A percentile compares a stretch with the other conserved stretches of the same genome.
Evolutionary conservation across 2,329 filamentous ascomycete species (phyloP).

Genomic region (Neofusicoccum sp.): DNA sequence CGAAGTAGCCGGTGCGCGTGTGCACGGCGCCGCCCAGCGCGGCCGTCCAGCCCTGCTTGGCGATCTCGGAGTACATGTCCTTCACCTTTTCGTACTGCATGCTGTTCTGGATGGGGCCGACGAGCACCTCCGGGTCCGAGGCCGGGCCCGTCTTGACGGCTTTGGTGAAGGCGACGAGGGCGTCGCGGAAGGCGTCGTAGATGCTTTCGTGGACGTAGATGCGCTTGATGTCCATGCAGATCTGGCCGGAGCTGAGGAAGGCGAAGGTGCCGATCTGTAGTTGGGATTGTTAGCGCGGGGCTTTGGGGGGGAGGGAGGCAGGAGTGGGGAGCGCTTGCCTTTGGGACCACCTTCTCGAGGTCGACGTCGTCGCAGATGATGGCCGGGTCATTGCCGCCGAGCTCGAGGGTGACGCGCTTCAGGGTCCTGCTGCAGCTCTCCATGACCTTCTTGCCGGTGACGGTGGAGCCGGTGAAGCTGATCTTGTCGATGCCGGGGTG

Average conservation of each 20-base stretch:
- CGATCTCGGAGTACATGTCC: constrained; percentile 58
- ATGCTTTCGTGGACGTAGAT: constrained; percentile 64
- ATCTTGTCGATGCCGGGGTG: constrained; percentile 65
- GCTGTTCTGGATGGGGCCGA: constrained; percentile 65
- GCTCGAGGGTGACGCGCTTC: constrained; percentile 62
- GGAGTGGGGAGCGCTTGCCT: constrained; percentile 24
- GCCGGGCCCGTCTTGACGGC: constrained; percentile 40
- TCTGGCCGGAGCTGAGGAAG: constrained; percentile 61
- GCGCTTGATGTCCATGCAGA: constrained; percentile 50
- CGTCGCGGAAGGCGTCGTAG: constrained; percentile 58
- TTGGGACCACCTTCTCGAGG: constrained; percentile 42
- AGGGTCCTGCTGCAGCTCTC: constrained; percentile 57
- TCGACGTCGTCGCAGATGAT: constrained; percentile 60
- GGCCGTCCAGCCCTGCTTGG: constrained; percentile 56
- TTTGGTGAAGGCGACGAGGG: constrained; percentile 50
- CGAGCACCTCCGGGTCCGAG: constrained; percentile 48
- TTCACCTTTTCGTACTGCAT: constrained; percentile 66
- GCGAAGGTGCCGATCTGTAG: constrained; percentile 49
- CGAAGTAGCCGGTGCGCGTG: constrained; percentile 53
- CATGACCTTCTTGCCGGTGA: constrained; percentile 63
- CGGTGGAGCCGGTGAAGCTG: constrained; percentile 63
- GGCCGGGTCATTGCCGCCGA: constrained; percentile 64
- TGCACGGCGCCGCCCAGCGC: constrained; percentile 52
- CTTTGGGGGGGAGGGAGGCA: not conserved
- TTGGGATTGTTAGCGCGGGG: not conserved